These are phyloP conservation scores for Pseudogymnoascus sp. DNA, from an alignment of 2,329 filamentous ascomycete genomes.

Conservation along the genomic window DNA sequence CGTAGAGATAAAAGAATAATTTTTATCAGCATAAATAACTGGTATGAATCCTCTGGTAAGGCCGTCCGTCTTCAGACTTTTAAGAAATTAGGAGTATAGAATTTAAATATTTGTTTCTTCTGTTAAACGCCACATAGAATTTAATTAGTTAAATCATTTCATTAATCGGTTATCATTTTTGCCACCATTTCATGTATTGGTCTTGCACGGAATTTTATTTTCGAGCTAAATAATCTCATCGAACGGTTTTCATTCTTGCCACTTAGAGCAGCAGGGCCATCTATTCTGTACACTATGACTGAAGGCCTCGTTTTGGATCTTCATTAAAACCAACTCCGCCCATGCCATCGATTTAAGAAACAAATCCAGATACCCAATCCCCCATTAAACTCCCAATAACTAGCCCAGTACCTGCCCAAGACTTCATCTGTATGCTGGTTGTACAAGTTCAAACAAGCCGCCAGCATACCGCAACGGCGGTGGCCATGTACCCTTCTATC, in stretches of 20 bases:
- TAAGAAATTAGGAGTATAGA: neutral
- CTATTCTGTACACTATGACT: neutral
- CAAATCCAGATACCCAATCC: neutral
- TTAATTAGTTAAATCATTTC: neutral
- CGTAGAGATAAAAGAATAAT: no score
- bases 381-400: neutral
- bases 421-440: neutral
- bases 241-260: neutral
- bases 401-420: neutral
- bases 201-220: neutral
- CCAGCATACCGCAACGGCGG: neutral
- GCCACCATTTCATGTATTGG: neutral
- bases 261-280: neutral
- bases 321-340: neutral
- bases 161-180: neutral
- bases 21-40: neutral
- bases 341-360: neutral
- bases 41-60: neutral
- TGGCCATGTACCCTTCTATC: slow-evolving; percentile 23
- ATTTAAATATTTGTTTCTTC: neutral
- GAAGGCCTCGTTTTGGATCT: neutral
- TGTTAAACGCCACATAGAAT: no score
- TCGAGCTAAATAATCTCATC: neutral
- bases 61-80: neutral
- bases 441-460: neutral